These are phyloP conservation scores for Hymenotorrendiella dingleyae DNA, from an alignment of 2,329 filamentous ascomycete genomes.

Conservation along the genomic window DNA sequence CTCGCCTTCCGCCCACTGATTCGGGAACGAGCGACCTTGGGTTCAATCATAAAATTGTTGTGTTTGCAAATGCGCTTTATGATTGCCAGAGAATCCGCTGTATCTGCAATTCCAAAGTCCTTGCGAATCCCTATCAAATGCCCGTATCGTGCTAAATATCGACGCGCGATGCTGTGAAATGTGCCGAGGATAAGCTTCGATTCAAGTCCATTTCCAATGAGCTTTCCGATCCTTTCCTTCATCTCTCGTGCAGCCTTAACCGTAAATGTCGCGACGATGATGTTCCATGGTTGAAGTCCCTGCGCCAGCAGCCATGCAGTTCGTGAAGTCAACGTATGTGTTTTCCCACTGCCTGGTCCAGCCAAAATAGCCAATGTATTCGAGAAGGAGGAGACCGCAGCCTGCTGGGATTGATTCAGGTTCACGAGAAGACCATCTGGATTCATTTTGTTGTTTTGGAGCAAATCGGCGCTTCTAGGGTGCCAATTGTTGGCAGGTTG, in stretches of 20 bases:
- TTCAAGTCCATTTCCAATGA: conserved; percentile 73
- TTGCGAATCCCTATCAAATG: conserved; percentile 73
- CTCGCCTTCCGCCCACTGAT: conserved; percentile 66
- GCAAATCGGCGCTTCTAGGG: too few relatives aligned
- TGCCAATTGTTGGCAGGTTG: too few relatives aligned
- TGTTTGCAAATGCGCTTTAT: conserved; percentile 78
- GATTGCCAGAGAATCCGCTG: conserved; percentile 71
- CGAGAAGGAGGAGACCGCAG: conserved; percentile 57
- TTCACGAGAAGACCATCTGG: conserved; percentile 43
- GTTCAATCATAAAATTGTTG: conserved; percentile 61
- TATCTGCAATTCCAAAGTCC: conserved; percentile 88
- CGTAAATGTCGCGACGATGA: conserved; percentile 94
- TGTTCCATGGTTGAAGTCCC: conserved; percentile 72
- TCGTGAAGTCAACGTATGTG: conserved; percentile 87
- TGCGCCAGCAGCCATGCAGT: conserved; percentile 81
- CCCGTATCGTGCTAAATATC: conserved; percentile 80
- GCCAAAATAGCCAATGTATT: conserved; percentile 57
- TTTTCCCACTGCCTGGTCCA: conserved; percentile 75
- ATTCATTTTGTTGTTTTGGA: too few relatives aligned
- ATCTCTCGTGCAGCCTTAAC: conserved; percentile 93
- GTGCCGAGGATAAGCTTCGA: conserved; percentile 80
- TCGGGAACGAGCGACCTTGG: conserved; percentile 62
- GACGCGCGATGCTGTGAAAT: conserved; percentile 86
- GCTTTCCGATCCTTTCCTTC: conserved; percentile 75
- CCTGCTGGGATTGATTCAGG: conserved; percentile 58